Percentiles rank a stretch among this genome's conserved stretches.
Conservation (phyloP, 2,329 filamentous ascomycete genomes). For the Arachnomyces sp. region DNA sequence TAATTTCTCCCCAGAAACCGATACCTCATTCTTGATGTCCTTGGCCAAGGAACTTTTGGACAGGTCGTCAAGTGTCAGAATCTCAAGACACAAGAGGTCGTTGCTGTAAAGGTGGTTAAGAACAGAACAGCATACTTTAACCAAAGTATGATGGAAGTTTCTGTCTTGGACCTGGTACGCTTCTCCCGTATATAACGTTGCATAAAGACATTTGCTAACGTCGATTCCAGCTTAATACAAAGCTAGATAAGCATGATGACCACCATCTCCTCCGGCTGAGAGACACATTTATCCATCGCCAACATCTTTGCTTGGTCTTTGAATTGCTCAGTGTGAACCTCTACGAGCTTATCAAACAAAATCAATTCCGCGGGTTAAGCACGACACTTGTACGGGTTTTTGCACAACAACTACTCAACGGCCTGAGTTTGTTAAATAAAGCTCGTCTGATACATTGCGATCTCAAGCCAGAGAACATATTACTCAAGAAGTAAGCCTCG, state of each 20-base stretch:
- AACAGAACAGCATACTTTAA: slow-evolving; percentile 99
- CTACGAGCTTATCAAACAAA: slow-evolving; percentile 98
- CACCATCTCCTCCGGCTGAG: slow-evolving; percentile 91
- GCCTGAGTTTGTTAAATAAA: slow-evolving; percentile 86
- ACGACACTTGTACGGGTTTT: slow-evolving; percentile 96
- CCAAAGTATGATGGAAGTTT: slow-evolving; percentile 99
- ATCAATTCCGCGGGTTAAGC: slow-evolving; percentile 94
- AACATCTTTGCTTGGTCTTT: slow-evolving; percentile 94
- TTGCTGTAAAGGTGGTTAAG: slow-evolving; percentile 98
- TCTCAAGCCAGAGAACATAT: slow-evolving; percentile 94
- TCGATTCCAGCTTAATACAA: slow-evolving; percentile 73
- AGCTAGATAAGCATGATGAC: slow-evolving; percentile 98
- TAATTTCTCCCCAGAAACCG: slow-evolving; percentile 58
- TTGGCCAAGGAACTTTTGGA: slow-evolving; percentile 95
- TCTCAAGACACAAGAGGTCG: slow-evolving; percentile 94
- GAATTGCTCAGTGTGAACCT: slow-evolving; percentile 94
- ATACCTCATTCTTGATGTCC: slow-evolving; percentile 91
- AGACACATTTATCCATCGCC: slow-evolving; percentile 95
- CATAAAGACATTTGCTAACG: slow-evolving; percentile 15
- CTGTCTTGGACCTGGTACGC: slow-evolving; percentile 82
- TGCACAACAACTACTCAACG: slow-evolving; percentile 91
- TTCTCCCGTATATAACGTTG: not conserved
- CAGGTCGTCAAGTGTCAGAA: slow-evolving; percentile 99
- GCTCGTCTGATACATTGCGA: slow-evolving; percentile 96
- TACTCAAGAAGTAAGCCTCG: slow-evolving; percentile 72